Evolutionary conservation across 768 basidiomycete species (phyloP).

Genomic region (Naganishia kalamii): DNA sequence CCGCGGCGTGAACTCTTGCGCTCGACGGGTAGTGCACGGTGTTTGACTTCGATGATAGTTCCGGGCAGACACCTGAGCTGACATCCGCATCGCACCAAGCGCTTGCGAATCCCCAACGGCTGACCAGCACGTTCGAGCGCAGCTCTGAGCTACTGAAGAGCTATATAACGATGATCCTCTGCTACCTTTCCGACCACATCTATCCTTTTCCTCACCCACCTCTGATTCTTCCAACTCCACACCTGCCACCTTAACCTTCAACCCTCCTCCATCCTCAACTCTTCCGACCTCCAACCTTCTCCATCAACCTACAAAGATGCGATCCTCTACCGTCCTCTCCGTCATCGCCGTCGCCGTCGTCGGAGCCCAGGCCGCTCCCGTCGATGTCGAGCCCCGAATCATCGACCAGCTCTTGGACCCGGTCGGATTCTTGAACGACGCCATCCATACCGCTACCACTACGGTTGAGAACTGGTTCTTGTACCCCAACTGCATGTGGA

Average conservation of each 20-base stretch:
- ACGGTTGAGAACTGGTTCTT: background rate
- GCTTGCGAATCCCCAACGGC: too few relatives aligned
- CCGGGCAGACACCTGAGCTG: too few relatives aligned
- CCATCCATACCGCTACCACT: background rate
- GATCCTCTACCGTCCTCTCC: constrained; percentile 2
- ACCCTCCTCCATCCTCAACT: too few relatives aligned
- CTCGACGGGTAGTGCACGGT: too few relatives aligned
- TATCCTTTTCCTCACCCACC: background rate
- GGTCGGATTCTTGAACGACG: background rate
- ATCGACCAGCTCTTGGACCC: background rate
- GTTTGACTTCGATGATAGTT: too few relatives aligned
- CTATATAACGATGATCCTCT: background rate
- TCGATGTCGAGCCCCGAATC: background rate
- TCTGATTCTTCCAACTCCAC: constrained; percentile 1
- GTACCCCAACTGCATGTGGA: background rate
- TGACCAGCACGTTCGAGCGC: too few relatives aligned
- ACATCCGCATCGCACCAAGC: too few relatives aligned
- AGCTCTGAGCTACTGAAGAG: background rate
- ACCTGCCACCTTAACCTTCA: background rate
- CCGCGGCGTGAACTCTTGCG: too few relatives aligned
- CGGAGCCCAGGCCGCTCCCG: background rate
- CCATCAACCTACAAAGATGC: background rate
- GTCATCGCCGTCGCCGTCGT: background rate
- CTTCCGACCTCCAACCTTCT: background rate
- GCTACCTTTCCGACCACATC: background rate